Conservation (phyloP, 2,329 filamentous ascomycete species). For the Tolypocladium endophyticum region DNA sequence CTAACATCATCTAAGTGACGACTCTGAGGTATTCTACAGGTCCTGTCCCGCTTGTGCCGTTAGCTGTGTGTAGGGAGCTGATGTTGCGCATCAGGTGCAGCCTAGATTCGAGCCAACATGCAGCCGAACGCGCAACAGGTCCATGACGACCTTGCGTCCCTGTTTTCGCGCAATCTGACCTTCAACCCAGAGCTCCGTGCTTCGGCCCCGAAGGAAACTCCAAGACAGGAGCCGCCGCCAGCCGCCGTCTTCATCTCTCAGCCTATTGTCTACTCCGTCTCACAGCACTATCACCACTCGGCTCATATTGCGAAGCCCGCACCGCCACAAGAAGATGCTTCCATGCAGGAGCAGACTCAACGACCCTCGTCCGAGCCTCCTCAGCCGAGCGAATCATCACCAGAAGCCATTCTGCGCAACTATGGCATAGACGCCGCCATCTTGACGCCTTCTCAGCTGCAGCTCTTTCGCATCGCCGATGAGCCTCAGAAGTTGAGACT, state of each 20-base stretch:
- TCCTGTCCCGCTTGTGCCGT: not conserved
- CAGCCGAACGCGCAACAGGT: constrained; percentile 38
- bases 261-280: constrained; percentile 60
- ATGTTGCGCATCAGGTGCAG: not conserved
- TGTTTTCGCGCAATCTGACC: constrained; percentile 69
- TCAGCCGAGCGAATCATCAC: constrained; percentile 35
- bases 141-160: constrained; percentile 71
- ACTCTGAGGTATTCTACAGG: not conserved
- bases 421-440: constrained; percentile 60
- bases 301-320: constrained; percentile 42
- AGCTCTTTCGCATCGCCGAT: constrained; percentile 69
- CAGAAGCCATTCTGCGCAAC: constrained; percentile 49
- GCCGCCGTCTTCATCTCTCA: constrained; percentile 14
- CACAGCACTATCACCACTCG: constrained; percentile 78
- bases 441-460: constrained; percentile 64
- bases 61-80: not conserved
- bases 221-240: constrained; percentile 18
- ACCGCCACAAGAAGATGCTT: constrained; percentile 14
- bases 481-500: constrained; percentile 62
- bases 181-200: constrained; percentile 35
- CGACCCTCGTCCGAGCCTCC: constrained; percentile 41
- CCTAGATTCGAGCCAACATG: constrained; percentile 1
- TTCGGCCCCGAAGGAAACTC: constrained; percentile 12
- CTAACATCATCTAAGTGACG: not conserved
- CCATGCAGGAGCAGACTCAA: constrained; percentile 22